Base-by-base conservation (phyloP, 768 basidiomycete species). In the Hydnomerulius pinastri region DNA sequence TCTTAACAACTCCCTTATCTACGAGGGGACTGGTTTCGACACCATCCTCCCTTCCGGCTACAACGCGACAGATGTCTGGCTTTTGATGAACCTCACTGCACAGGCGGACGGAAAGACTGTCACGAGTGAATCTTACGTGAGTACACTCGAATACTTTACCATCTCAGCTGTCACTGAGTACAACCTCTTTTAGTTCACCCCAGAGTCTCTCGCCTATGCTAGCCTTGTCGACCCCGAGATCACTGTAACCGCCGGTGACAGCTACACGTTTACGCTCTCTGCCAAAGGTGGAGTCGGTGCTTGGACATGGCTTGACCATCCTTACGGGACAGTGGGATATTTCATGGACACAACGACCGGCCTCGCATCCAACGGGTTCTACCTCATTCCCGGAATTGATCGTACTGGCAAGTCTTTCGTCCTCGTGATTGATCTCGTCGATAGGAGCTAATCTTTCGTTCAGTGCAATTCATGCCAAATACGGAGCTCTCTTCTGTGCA, bases 291-390 rank as follows among this genome's bases (percentile, higher is more conserved):
- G 81, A 1, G 81, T 83, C 4, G 80, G 76, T 0, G 68, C 75
- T 0, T 83, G 79, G 77, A 77, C 81, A 5, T 83, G 81, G 81
- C 66, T 84, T 1, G 82, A 83, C 46, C 81, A 83, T 61, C 81
- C 81, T 0, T 65, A 70, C 0, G 78, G 78, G 15, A 82, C 79
- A 0, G 67, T 82, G 1, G 82, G 81, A 8, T 66, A 75, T 36
- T 83, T 83, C 58, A 63, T 76, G 30, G 79, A 82, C 51, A 62
- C 57, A 18, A 44, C 51, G 6, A 80, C 74, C 0, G 71, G 70
- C 0, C 20, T 66, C 4, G 77, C 78, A 0, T 64, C 68, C 11
- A 82, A 83, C 47, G 81, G 77, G 2, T 82, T 80, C 61, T 80
- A 76, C 61, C 73, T 83, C 15, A 55, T 82, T 23, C 82, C 82